These are phyloP conservation scores for Psilocybe cubensis DNA, from an alignment of 768 basidiomycete genomes.

Conservation along the genomic window DNA sequence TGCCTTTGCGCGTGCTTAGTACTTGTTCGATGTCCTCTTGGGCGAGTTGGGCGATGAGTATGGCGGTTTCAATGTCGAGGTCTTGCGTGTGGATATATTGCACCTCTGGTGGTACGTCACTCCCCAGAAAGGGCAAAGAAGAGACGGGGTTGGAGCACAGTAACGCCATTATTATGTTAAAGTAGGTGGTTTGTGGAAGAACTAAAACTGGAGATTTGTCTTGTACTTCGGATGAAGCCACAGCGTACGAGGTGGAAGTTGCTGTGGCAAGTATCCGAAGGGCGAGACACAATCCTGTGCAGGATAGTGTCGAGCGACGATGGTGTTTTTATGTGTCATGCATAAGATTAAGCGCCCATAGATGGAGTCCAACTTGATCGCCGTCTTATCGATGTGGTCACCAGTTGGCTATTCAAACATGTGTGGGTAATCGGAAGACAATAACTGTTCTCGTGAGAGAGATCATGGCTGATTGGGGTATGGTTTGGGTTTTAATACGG, in stretches of 20 bases:
- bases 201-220: slow-evolving; percentile 6
- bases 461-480: background rate
- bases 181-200: background rate
- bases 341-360: slow-evolving; percentile 13
- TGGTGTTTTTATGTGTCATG: background rate
- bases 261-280: slow-evolving; percentile 13
- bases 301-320: background rate
- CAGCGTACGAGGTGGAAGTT: background rate
- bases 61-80: slow-evolving; percentile 34
- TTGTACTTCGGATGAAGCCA: slow-evolving; percentile 6
- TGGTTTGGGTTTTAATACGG: background rate
- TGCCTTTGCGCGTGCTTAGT: slow-evolving; percentile 33
- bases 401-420: background rate
- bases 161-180: background rate
- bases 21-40: slow-evolving; percentile 40
- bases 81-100: slow-evolving; percentile 1
- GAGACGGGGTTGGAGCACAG: background rate
- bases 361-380: background rate
- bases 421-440: background rate
- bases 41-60: slow-evolving; percentile 36
- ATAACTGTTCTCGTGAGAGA: background rate
- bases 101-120: no score
- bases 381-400: background rate
- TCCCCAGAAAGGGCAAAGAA: no score
- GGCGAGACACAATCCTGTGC: slow-evolving; percentile 10